These are phyloP conservation scores for Singerocomus rubriflavus DNA, from an alignment of 1,284 basidiomycete species.

Conservation along the genomic window DNA sequence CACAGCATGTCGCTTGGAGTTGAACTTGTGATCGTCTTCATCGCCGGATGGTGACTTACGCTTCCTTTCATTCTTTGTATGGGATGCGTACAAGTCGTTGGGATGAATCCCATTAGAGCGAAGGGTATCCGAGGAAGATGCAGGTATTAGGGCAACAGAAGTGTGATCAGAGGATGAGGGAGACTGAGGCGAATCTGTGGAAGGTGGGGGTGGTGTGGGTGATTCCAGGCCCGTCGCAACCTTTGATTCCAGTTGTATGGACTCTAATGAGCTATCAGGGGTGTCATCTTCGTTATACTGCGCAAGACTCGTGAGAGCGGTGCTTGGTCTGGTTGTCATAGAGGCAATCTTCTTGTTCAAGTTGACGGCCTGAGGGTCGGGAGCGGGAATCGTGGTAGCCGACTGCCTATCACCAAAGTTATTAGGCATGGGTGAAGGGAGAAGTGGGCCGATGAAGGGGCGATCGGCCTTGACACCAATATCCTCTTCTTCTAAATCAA, in stretches of 20 bases:
- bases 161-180: constrained; percentile 19
- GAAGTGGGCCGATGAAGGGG: constrained; percentile 63
- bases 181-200: constrained; percentile 28
- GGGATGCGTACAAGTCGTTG: constrained; percentile 45
- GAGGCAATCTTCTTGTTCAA: constrained; percentile 65
- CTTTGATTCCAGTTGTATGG: constrained; percentile 24
- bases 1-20: constrained; percentile 24
- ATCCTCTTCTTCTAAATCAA: constrained; percentile 48
- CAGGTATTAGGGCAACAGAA: constrained; percentile 21
- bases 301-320: constrained; percentile 48
- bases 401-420: constrained; percentile 11
- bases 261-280: constrained; percentile 29
- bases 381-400: constrained; percentile 2
- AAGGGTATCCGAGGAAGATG: constrained; percentile 24
- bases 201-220: constrained; percentile 27
- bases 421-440: constrained; percentile 46
- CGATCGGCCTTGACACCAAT: constrained; percentile 44
- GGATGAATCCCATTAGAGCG: constrained; percentile 37
- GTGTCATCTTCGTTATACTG: constrained; percentile 56
- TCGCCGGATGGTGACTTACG: constrained; percentile 39
- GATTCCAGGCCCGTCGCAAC: constrained; percentile 27
- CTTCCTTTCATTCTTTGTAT: constrained; percentile 35
- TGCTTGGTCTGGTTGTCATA: constrained; percentile 34
- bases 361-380: constrained; percentile 58
- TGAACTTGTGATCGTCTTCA: constrained; percentile 23